Evolutionary conservation across 192 early-diverging fungal species (phyloP).

Genomic region (Entomortierella beljakovae): DNA sequence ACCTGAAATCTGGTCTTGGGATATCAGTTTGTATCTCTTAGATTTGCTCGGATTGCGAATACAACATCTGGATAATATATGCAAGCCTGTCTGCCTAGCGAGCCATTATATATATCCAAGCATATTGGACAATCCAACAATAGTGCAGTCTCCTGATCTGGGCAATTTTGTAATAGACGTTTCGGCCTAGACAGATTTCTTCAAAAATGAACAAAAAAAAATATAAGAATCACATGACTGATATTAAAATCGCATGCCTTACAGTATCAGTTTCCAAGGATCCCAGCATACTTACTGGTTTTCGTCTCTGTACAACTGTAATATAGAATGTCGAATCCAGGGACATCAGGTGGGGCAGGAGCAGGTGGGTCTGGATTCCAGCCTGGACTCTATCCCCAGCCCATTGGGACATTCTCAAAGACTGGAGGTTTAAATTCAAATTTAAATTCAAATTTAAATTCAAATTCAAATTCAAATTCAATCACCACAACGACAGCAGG

Average conservation of each 20-base stretch:
- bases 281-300: no score
- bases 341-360: conserved; percentile 10
- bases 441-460: conserved; percentile 6
- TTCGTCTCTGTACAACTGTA: background rate
- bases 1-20: no score
- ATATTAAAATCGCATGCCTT: background rate
- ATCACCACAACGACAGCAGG: conserved; percentile 13
- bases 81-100: no score
- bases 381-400: conserved; percentile 7
- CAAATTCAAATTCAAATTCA: conserved; percentile 4
- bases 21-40: background rate
- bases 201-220: background rate
- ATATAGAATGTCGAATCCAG: conserved; percentile 27
- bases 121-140: no score
- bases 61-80: no score
- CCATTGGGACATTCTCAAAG: conserved; percentile 18
- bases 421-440: background rate
- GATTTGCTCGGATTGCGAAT: no score
- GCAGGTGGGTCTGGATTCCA: conserved; percentile 11
- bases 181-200: no score
- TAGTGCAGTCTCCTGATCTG: no score
- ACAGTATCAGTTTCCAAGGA: background rate
- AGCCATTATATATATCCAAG: no score
- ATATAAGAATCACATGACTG: background rate
- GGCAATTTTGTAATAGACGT: no score